Percentiles rank a stretch among this genome's conserved stretches.
Conservation (phyloP, 768 basidiomycete genomes). For the Neoboletus subvelutipes region DNA sequence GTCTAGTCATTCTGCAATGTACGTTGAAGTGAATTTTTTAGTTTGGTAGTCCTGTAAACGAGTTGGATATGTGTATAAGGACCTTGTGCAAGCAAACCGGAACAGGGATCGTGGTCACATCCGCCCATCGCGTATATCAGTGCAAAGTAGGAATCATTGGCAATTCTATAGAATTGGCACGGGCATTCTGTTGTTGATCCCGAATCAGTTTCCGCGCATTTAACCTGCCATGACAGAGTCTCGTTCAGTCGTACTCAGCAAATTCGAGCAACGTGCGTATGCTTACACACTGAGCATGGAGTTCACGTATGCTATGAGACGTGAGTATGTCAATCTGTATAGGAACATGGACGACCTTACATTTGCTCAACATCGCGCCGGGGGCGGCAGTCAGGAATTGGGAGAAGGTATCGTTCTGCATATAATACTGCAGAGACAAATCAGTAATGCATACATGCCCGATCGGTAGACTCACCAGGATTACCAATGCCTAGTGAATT, state of each 20-base stretch:
- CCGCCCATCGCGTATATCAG: background rate
- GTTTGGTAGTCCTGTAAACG: background rate
- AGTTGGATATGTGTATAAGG: background rate
- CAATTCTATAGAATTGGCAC: background rate
- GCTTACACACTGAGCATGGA: conserved; percentile 26
- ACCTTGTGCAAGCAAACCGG: background rate
- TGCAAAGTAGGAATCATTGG: conserved; percentile 6
- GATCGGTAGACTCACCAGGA: conserved; percentile 5
- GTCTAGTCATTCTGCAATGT: background rate
- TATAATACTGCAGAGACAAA: conserved; percentile 10
- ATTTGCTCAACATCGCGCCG: conserved; percentile 13
- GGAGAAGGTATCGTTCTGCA: background rate
- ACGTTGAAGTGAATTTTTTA: background rate
- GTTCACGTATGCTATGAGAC: conserved; percentile 18
- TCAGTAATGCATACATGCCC: background rate
- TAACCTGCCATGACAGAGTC: conserved; percentile 3
- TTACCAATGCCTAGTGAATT: conserved; percentile 7
- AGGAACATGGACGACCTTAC: background rate
- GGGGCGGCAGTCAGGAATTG: conserved; percentile 7
- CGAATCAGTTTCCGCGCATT: conserved; percentile 13
- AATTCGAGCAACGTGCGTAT: background rate
- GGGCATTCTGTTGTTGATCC: conserved; percentile 4
- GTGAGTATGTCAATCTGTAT: background rate
- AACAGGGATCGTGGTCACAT: background rate
- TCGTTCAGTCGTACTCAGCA: background rate